Base-by-base conservation (phyloP, 495 filamentous ascomycete species). In the Hypoxylon lienhwacheense region DNA sequence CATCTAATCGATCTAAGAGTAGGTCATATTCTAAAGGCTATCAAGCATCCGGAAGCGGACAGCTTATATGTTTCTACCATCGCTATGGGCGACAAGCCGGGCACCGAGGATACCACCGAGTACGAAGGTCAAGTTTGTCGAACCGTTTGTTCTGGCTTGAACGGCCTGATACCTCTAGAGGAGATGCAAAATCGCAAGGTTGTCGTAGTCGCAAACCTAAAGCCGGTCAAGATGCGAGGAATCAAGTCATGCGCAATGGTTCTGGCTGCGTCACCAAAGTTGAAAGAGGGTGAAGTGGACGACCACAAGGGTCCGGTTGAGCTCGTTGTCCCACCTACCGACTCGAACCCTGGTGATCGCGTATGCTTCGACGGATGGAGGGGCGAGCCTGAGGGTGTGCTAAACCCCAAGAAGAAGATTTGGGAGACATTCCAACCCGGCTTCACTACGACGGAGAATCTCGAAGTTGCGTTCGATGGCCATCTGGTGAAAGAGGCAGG, bases 351-450 rank as follows among this genome's bases (percentile, higher is more conserved):
- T 24, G 93, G 93, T 52, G 89, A 95, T 66, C 79, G 90, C 40
- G 86, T 97, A 15, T 88, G 71, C 76, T 97, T 98, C 69, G 90
- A 98, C 63, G 93, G 95, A 40, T 98, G 90, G 86, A 77, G 83
- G 60, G 91, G 89, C 26, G 86, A 96, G 80, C 93, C 95, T 7
- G 91, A 97, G 77, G 85, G 85, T 55, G 78, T 89, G 43, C 80
- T 98, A 59, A 97, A 97, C 77, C 93, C 95, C 32, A 98, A 97
- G 86, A 97, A 97, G 83, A 97, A 96, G 83, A 72, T 97, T 46
- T 97, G 91, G 90, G 93, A 98, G 80, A 89, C 78, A 7, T 86
- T 95, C 74, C 91, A 96, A 76, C 89, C 89, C 4, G 93, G 92
- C 0, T 97, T 97, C 72, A 90, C 85, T 15, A 98, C 92, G 10